A percentile compares a stretch with the other conserved stretches of the same genome.
Evolutionary conservation across 2,329 filamentous ascomycete genomes (phyloP).

Genomic region (Xylaria sp.): DNA sequence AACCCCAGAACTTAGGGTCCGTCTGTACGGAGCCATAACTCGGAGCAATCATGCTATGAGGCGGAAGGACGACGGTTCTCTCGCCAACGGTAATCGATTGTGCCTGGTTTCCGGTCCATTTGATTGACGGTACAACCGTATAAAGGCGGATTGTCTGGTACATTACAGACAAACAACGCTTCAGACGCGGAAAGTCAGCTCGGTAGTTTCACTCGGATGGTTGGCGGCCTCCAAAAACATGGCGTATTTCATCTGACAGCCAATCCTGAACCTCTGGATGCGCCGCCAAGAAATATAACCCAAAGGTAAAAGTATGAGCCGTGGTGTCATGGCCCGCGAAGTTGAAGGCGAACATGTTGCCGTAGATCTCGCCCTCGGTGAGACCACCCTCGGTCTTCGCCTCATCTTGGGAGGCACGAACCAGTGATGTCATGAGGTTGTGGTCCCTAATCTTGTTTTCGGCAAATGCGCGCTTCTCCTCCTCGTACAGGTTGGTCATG

Average conservation of each 20-base stretch:
- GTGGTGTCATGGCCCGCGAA: conserved; percentile 37
- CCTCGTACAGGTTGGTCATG: conserved; percentile 34
- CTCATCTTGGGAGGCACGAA: conserved; percentile 23
- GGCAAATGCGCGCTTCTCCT: conserved; percentile 26
- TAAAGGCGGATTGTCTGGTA: conserved; percentile 48
- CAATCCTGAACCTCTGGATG: conserved; percentile 36
- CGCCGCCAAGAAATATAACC: conserved; percentile 26
- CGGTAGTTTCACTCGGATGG: conserved; percentile 15
- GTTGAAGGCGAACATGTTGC: conserved; percentile 43
- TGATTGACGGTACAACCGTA: conserved; percentile 35
- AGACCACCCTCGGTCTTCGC: conserved; percentile 23
- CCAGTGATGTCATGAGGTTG: conserved; percentile 10
- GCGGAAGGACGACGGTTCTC: conserved; percentile 17
- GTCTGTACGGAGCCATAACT: conserved; percentile 27
- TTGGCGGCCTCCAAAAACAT: conserved; percentile 11
- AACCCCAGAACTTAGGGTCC: conserved; percentile 26
- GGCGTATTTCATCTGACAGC: conserved; percentile 44
- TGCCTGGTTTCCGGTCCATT: conserved; percentile 27
- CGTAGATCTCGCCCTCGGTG: conserved; percentile 47
- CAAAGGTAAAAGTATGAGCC: conserved; percentile 27
- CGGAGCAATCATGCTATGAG: conserved; percentile 19
- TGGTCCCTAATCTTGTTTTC: background rate
- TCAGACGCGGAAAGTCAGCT: conserved; percentile 43
- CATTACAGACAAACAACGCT: conserved; percentile 45
- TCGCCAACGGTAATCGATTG: conserved; percentile 21